Conservation (phyloP, 805 yeast species). For the Suhomyces kilbournensis region DNA sequence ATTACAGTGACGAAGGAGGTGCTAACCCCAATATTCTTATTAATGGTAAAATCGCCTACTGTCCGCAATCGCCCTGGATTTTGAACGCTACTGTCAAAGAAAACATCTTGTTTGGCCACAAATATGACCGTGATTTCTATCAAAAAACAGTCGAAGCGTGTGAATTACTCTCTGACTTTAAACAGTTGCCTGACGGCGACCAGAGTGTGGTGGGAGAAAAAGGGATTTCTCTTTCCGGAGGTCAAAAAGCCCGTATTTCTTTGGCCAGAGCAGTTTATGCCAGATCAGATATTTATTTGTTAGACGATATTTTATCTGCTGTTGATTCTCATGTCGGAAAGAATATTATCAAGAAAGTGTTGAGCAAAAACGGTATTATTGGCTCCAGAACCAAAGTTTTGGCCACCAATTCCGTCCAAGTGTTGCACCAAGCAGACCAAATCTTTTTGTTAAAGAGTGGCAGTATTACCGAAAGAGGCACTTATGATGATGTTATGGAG, state of each 20-base stretch:
- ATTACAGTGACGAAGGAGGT: conserved; percentile 6
- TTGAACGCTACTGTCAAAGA: conserved; percentile 39
- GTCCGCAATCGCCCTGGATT: conserved; percentile 43
- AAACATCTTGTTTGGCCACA: conserved; percentile 37
- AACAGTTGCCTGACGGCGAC: conserved; percentile 39
- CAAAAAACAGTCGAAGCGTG: conserved; percentile 35
- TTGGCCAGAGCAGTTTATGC: conserved; percentile 43
- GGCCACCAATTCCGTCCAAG: conserved; percentile 39
- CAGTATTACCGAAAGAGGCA: conserved; percentile 29
- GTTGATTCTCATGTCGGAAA: conserved; percentile 44
- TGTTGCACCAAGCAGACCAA: conserved; percentile 32
- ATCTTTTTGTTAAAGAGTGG: conserved; percentile 30
- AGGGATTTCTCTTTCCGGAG: conserved; percentile 42
- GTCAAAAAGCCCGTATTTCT: conserved; percentile 42
- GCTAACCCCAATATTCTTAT: conserved; percentile 14
- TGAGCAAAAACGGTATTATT: conserved; percentile 30
- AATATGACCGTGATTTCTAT: conserved; percentile 29
- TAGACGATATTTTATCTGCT: conserved; percentile 43
- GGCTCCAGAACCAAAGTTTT: conserved; percentile 33
- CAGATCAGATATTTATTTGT: conserved; percentile 37
- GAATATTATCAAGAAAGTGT: conserved; percentile 28
- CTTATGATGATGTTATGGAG: conserved; percentile 17
- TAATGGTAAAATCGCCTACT: conserved; percentile 37
- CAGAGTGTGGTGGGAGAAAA: conserved; percentile 44
- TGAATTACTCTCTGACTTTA: conserved; percentile 33